These are phyloP conservation scores for Cyclotella kingstonii DNA, from an alignment of 108 stramenopile species.

Conservation along the genomic window DNA sequence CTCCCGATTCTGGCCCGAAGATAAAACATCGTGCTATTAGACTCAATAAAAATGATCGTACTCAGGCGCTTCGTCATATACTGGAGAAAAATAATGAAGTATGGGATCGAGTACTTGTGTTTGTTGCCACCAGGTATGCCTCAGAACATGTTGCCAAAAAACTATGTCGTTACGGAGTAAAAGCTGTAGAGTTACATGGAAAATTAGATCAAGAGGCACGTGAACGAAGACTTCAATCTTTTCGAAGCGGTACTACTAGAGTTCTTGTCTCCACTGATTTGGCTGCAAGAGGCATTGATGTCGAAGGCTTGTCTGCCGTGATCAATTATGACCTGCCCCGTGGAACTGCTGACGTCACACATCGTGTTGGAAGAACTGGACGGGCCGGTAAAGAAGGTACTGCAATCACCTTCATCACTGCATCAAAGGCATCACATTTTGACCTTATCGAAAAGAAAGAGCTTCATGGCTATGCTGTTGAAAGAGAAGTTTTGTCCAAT, in stretches of 20 bases:
- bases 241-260: conserved; percentile 70
- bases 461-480: conserved; percentile 34
- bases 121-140: conserved; percentile 86
- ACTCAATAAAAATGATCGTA: conserved; percentile 61
- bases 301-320: conserved; percentile 82
- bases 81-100: conserved; percentile 50
- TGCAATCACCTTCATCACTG: conserved; percentile 88
- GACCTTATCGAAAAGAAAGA: conserved; percentile 71
- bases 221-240: conserved; percentile 71
- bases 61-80: conserved; percentile 57
- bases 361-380: conserved; percentile 94
- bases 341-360: conserved; percentile 87
- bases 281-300: conserved; percentile 94
- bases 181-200: conserved; percentile 89
- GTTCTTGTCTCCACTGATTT: conserved; percentile 95
- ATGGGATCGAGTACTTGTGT: conserved; percentile 87
- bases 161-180: conserved; percentile 69
- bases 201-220: conserved; percentile 92
- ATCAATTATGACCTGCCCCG: conserved; percentile 90
- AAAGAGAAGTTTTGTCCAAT: conserved; percentile 55
- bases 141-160: conserved; percentile 80
- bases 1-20: conserved; percentile 58
- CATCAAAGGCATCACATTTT: conserved; percentile 63
- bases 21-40: conserved; percentile 65
- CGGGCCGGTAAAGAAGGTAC: conserved; percentile 89